Evolutionary conservation across 306 rosid genomes (phyloP), one percentile per base, ranked within the genome.

Genomic region (Oemleria cerasiformis): DNA sequence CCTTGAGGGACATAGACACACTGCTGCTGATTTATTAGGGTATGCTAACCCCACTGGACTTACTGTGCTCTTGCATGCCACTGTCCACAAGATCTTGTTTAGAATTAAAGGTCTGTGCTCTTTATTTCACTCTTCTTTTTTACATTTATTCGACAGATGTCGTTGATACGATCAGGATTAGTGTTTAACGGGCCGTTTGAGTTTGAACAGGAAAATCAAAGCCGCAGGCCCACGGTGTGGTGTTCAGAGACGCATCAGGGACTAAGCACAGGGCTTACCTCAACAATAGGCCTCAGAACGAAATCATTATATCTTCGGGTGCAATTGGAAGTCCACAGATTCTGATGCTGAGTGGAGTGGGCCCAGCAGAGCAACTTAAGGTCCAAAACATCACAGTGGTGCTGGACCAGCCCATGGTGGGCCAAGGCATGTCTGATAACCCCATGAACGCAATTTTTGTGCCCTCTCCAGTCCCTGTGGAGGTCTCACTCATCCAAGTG

Each of bases 251-350:
- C 59, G 54, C 81, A 57, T 39, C 61, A 8, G 87, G 90, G 0
- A 42, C 0, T 38, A 67, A 17, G 14, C 96, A 87, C 66, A 70
- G 54, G 69, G 90, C 90, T 20, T 84, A 83, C 44, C 72, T 89
- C 0, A 83, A 64, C 4, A 43, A 16, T 0, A 85, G 81, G 69
- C 25, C 71, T 0, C 66, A 2, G n/a, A 84, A 36, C 16, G 97
- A 88, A 82, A 78, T 92, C 11, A 82, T 87, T 0, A 38, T 87
- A 13, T 85, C 97, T 11, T 78, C 92, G 0, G 97, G 97, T 8
- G 90, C 96, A 4, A 78, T 92, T 5, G 97, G 96, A 70, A 92
- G 97, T 84, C 97, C 97, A 72, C 96, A 92, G 34, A 79, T 86
- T 21, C 50, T 86, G 2, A 85, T 83, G 90, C 54, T 89, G 74